Evolutionary conservation across 305 asterid species (phyloP).

Genomic region (Fraxinus dipetala): DNA sequence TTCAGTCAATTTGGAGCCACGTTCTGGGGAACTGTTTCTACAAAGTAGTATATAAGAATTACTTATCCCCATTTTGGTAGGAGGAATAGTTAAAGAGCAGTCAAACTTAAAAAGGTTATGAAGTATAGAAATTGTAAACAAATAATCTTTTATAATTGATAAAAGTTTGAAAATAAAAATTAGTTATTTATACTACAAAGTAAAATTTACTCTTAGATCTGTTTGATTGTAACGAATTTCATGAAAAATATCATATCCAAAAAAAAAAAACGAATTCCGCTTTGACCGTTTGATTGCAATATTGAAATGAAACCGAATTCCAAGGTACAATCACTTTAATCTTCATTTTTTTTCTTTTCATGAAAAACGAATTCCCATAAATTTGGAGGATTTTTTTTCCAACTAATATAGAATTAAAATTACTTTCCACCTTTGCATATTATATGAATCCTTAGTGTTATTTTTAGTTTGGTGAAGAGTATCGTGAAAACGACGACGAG

Average conservation of each 20-base stretch:
- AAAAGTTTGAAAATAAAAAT: neutral
- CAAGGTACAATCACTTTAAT: too few species aligned
- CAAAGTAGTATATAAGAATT: neutral
- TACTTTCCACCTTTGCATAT: too few species aligned
- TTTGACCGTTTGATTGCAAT: too few species aligned
- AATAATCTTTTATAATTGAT: neutral
- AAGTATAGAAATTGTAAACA: neutral
- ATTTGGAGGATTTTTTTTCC: too few species aligned
- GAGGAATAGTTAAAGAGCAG: neutral
- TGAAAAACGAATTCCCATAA: too few species aligned
- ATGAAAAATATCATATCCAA: too few species aligned
- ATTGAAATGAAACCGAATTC: too few species aligned
- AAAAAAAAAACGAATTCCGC: too few species aligned
- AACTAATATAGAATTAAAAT: too few species aligned
- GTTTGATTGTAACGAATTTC: too few species aligned
- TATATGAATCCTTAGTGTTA: neutral
- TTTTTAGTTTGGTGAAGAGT: neutral
- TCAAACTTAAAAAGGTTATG: neutral
- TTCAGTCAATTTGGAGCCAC: neutral
- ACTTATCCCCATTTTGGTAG: neutral
- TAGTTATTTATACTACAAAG: neutral
- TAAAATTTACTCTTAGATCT: neutral
- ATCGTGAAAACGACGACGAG: neutral
- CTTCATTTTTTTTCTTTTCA: too few species aligned
- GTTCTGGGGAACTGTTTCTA: neutral